Evolutionary conservation across 306 rosid species (phyloP), one percentile per base, ranked within the genome.

Genomic region (Citrullus colocynthis): DNA sequence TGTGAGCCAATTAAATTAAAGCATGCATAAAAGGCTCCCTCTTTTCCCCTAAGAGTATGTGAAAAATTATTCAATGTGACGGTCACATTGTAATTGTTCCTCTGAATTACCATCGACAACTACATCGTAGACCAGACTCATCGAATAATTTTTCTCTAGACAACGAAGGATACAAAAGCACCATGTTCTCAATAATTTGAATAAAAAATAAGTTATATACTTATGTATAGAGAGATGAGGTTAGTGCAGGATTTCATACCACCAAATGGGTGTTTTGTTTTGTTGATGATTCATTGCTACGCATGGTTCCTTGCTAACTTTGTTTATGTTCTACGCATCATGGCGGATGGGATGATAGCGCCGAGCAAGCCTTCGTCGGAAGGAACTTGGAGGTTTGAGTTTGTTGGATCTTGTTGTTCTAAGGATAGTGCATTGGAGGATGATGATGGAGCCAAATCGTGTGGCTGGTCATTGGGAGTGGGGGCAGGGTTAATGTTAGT

Each of bases 351-450:
- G 20, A 95, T 97, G 69, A 95, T 91, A 61, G 91, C 99, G 64
- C 93, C 98, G 21, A 95, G 97, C 41, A 95, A 84, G 32, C 99
- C 99, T 70, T 95, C 90, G 67, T 84, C 89, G 3, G 88, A 72
- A 30, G 86, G 80, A 56, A 36, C 12, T 72, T 66, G 57, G 8
- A 17, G 84, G 15, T 11, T 83, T 5, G 88, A 48, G 2, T 57
- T 59, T 24, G 75, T 28, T 74, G 75, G 37, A 3, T 42, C 28
- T 51, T 80, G 30, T 17, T 49, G 30, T 11, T 82, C 81, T 21
- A 79, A 10, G 4, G 49, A 75, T 61, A 82, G 34, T 32, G 64
- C 45, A 42, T 66, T 66, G 49, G 49, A 44, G 48, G 86, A 67
- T 32, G 52, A 17, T 41, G 78, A 75, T 63, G 80, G 84, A 54